phyloP scores from a whole-genome alignment of 208 protist species.

The Trypanosomatidae sp. region DNA sequence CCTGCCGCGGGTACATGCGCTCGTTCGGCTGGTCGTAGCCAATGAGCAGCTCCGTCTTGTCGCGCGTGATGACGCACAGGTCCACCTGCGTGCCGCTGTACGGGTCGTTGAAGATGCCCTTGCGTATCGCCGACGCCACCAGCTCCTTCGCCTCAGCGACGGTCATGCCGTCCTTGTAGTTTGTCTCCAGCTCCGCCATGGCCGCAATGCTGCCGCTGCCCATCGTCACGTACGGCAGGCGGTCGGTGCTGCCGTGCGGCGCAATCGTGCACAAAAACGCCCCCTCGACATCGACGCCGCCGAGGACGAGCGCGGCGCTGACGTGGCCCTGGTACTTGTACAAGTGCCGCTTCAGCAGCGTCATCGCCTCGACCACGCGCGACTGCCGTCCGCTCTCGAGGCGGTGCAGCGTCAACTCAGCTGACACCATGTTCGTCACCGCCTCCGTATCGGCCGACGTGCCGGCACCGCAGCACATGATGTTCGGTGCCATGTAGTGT shows the following conservation, averaged over 20 bases:
- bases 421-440: constrained; percentile 88
- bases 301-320: constrained; percentile 97
- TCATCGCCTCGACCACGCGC: constrained; percentile 95
- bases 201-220: constrained; percentile 99
- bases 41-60: constrained; percentile 69
- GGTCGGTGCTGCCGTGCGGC: constrained; percentile 96
- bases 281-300: constrained; percentile 97
- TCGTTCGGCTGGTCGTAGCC: constrained; percentile 81
- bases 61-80: constrained; percentile 94
- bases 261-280: constrained; percentile 96
- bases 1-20: constrained; percentile 63
- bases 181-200: constrained; percentile 96
- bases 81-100: constrained; percentile 99
- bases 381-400: constrained; percentile 91
- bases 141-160: constrained; percentile 96
- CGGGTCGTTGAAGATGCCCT: constrained; percentile 99
- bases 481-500: constrained; percentile 99
- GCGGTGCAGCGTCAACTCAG: constrained; percentile 93
- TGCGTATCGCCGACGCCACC: constrained; percentile 93
- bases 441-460: constrained; percentile 99
- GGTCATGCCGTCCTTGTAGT: constrained; percentile 91
- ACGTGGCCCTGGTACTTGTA: constrained; percentile 98
- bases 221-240: constrained; percentile 98
- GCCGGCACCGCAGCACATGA: constrained; percentile 99
- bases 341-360: constrained; percentile 96